phyloP scores from a whole-genome alignment of 225 moss, liverwort and hornwort genomes.

The Asterella californica region DNA sequence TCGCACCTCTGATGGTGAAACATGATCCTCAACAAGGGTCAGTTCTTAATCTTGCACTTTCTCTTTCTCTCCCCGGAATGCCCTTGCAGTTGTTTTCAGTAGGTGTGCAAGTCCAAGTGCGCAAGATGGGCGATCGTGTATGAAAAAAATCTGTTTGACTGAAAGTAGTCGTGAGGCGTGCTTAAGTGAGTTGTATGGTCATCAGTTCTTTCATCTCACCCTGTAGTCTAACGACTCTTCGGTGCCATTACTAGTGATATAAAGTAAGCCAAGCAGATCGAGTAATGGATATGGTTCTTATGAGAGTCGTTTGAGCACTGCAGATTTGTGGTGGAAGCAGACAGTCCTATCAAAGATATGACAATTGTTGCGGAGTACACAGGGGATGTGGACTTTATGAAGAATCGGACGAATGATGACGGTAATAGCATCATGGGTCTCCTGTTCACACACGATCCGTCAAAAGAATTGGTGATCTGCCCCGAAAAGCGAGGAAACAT shows the following conservation, averaged over 20 bases:
- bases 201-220: too few species aligned
- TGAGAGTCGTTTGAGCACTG: background rate
- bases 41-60: conserved; percentile 6
- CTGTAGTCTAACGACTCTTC: too few species aligned
- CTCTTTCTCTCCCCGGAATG: background rate
- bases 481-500: conserved; percentile 88
- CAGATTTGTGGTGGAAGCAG: conserved; percentile 96
- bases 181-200: too few species aligned
- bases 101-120: background rate
- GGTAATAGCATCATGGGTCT: conserved; percentile 96
- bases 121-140: too few species aligned
- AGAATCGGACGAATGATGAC: conserved; percentile 60
- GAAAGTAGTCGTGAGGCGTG: too few species aligned
- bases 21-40: conserved; percentile 85
- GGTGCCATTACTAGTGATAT: background rate
- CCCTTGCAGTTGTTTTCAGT: background rate
- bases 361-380: conserved; percentile 94
- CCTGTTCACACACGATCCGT: conserved; percentile 59
- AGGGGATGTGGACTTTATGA: conserved; percentile 94
- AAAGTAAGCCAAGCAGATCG: background rate
- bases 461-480: conserved; percentile 83
- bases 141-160: too few species aligned
- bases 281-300: background rate
- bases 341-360: conserved; percentile 82
- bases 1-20: conserved; percentile 83